Percentiles rank a stretch among this genome's conserved stretches.
phyloP scores from a whole-genome alignment of 2,329 filamentous ascomycete genomes.

The Aureobasidium uvarum region DNA sequence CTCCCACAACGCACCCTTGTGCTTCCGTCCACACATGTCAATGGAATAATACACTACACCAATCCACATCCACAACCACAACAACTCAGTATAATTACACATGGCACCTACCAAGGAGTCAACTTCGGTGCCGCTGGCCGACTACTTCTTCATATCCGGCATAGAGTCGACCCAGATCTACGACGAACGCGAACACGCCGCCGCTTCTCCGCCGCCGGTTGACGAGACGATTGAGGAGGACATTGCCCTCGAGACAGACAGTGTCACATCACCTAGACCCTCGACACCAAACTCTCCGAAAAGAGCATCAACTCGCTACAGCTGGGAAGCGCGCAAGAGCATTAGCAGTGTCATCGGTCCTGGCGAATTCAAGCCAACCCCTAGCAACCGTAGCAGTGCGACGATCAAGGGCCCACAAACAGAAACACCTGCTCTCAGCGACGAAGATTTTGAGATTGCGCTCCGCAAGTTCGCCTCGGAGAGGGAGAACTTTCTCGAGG shows the following conservation, averaged over 20 bases:
- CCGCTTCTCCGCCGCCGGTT: slow-evolving; percentile 35
- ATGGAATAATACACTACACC: slow-evolving; percentile 20
- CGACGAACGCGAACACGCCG: slow-evolving; percentile 44
- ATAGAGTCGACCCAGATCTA: slow-evolving; percentile 54
- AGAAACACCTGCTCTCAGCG: slow-evolving; percentile 52
- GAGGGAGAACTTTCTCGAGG: slow-evolving; percentile 87
- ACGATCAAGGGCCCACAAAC: slow-evolving; percentile 55
- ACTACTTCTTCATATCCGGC: slow-evolving; percentile 64
- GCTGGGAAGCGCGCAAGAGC: slow-evolving; percentile 52
- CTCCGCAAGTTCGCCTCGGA: slow-evolving; percentile 94
- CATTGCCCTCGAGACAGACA: slow-evolving; percentile 55
- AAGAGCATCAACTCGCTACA: slow-evolving; percentile 44
- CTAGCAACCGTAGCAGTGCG: slow-evolving; percentile 63
- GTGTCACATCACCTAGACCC: slow-evolving; percentile 41
- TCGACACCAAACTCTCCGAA: slow-evolving; percentile 46
- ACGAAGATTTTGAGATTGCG: slow-evolving; percentile 92
- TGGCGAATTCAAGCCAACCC: slow-evolving; percentile 48
- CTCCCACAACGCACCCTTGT: background rate
- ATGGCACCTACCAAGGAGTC: slow-evolving; percentile 27
- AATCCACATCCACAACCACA: background rate
- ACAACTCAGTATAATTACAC: slow-evolving; percentile 16
- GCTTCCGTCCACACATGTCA: background rate
- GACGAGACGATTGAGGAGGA: slow-evolving; percentile 59
- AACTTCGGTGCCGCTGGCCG: slow-evolving; percentile 56
- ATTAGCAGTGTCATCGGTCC: slow-evolving; percentile 49